Conservation (phyloP, 805 yeast genomes). For the Nadsonia fulvescens region DNA sequence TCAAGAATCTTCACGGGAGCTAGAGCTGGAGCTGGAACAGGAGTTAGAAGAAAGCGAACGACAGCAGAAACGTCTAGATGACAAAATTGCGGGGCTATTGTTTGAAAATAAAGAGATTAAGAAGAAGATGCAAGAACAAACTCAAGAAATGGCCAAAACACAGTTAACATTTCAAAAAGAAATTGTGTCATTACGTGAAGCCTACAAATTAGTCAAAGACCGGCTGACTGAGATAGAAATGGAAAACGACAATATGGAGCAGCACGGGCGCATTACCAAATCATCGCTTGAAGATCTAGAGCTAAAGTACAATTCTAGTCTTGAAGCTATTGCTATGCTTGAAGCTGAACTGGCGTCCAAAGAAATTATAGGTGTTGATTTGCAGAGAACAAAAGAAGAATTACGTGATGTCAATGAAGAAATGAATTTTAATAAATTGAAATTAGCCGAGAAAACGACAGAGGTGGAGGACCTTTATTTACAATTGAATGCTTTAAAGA, state of each 20-base stretch:
- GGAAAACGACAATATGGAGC: constrained; percentile 26
- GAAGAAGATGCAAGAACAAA: constrained; percentile 14
- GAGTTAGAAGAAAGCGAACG: constrained; percentile 22
- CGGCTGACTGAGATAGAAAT: constrained; percentile 26
- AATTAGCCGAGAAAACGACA: constrained; percentile 5
- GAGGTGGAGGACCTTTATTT: constrained; percentile 4
- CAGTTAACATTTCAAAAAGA: constrained; percentile 13
- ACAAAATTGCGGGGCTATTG: constrained; percentile 10
- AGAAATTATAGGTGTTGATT: constrained; percentile 14
- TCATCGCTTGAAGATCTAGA: constrained; percentile 20
- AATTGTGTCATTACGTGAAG: constrained; percentile 16
- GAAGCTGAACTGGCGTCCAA: constrained; percentile 21
- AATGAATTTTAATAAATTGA: constrained; percentile 9
- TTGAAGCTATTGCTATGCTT: constrained; percentile 23
- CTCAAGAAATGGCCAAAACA: constrained; percentile 13
- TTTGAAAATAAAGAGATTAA: constrained; percentile 16
- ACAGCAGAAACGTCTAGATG: constrained; percentile 12
- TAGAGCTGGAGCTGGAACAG: constrained; percentile 27
- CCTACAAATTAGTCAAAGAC: constrained; percentile 16
- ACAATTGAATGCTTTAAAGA: too few species aligned
- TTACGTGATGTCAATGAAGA: constrained; percentile 20
- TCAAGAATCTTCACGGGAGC: constrained; percentile 25
- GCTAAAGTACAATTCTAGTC: constrained; percentile 18
- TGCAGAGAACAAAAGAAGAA: constrained; percentile 19
- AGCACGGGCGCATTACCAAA: constrained; percentile 22